Base-by-base conservation (phyloP, 495 filamentous ascomycete genomes). In the Penicillium cinerascens region DNA sequence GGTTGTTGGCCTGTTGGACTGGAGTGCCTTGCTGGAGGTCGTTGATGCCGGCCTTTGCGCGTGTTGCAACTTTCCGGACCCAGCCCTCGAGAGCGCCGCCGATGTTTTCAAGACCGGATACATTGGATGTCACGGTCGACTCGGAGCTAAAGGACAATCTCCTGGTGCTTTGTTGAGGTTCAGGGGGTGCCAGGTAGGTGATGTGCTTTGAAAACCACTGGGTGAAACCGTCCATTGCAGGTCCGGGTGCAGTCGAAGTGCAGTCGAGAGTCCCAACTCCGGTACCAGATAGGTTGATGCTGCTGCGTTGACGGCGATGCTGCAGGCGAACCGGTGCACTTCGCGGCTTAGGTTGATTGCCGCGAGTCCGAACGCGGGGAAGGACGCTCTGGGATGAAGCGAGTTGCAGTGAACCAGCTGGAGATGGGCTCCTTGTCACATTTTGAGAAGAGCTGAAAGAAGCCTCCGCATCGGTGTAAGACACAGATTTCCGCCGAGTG, bases 21-120 rank as follows among this genome's bases (percentile, higher is more conserved):
- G 63, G 41, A 6, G 63, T 49, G 10, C 59, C 57, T 54, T 71
- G 71, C 42, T 76, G 73, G 39, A 76, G 55, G 20, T 77, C 74
- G 44, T 58, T 70, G 51, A 77, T 54, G 15, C 69, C 64, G 16
- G 64, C 56, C 42, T 73, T 77, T 1, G 74, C 72, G 21, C 71
- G 68, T 5, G 78, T 80, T 35, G 87, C 88, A 48, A 92, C 81
- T 54, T 86, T 89, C 39, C 91, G 76, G 55, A 97, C 78, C 90
- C 93, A 98, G 6, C 85, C 83, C 67, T 97, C 92, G 25, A 98
- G 80, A 11, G 85, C 87, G 11, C 87, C 85, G 0, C 91, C 91
- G 2, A 95, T 83, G 47, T 90, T 87, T 59, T 96, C 92, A 6
- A 97, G 67, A 1, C 84, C 77, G 1, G 63, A 83, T 70, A 66